Base-by-base conservation (phyloP, 805 yeast genomes). In the Candida hungchunana region DNA sequence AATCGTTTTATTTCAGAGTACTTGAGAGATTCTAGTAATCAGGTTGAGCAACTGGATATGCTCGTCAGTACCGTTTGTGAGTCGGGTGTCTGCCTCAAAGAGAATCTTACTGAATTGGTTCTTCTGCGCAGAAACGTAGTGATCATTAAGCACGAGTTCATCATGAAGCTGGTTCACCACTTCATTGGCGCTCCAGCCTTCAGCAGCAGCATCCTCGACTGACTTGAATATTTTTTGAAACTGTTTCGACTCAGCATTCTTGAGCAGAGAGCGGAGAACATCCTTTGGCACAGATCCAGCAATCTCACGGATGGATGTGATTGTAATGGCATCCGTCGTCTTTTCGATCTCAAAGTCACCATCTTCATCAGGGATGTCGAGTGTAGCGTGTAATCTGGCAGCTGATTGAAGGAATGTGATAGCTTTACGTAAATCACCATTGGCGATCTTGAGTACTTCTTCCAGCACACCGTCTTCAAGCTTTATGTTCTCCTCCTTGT, bases 341-440 rank as follows among this genome's bases (percentile, higher is more conserved):
- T 55, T 59, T 13, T 59, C 55, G 23, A 64, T 48, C 18, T 59
- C 61, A 20, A 61, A 56, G 2, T 59, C 60, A 10, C 63, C 55
- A 19, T 65, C 69, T 1, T 59, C 69, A 32, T 57, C 64, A 2
- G 41, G 48, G 6, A 37, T 23, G 18, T 29, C 28, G 4, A 30
- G 21, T 7, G 40, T 24, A 35, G 59, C 24, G 36, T 69, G 68
- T 39, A 81, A 60, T 46, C 75, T 79, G 23, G 87, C 73, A 9
- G 95, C 83, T 24, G 93, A 82, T 61, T 93, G 98, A 29, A 93
- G 68, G 39, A 79, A 73, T 3, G 97, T 93, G 46, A 93, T 89
- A 7, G 96, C 95, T 49, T 80, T 84, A 64, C 99, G 78, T 51
- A 93, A 70, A 66, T 93, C 99, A 39, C 99, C 99, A 36, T 71